Percentiles rank a stretch among this genome's conserved stretches.
Conservation (phyloP, 2,329 filamentous ascomycete species). For the Rutstroemia sp. region DNA sequence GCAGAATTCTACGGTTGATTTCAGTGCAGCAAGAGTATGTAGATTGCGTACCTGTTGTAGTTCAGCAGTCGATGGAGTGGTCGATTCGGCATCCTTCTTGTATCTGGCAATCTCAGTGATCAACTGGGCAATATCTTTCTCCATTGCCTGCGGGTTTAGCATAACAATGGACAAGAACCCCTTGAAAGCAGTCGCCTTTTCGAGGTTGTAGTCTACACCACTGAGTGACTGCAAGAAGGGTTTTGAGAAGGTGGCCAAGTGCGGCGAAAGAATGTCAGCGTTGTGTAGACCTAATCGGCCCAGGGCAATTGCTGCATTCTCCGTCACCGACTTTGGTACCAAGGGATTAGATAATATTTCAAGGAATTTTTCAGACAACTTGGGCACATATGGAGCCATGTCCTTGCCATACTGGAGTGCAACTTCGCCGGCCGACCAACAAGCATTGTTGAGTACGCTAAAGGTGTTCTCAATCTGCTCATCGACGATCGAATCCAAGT, state of each 20-base stretch:
- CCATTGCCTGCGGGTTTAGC: conserved; percentile 86
- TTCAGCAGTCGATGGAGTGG: conserved; percentile 24
- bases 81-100: conserved; percentile 50
- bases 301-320: conserved; percentile 91
- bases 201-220: conserved; percentile 79
- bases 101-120: conserved; percentile 80
- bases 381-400: conserved; percentile 70
- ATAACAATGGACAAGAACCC: conserved; percentile 82
- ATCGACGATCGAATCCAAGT: conserved; percentile 67
- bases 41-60: conserved; percentile 25
- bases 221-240: conserved; percentile 77
- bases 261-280: conserved; percentile 67
- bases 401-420: conserved; percentile 68
- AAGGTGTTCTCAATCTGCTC: conserved; percentile 81
- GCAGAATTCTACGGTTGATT: too few relatives aligned
- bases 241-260: conserved; percentile 71
- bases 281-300: conserved; percentile 80
- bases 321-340: conserved; percentile 78
- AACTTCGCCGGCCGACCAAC: conserved; percentile 94
- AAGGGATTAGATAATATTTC: conserved; percentile 79
- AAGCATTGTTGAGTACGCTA: conserved; percentile 95
- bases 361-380: conserved; percentile 68
- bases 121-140: conserved; percentile 73
- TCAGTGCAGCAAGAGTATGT: background rate
- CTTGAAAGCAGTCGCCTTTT: conserved; percentile 89